These are phyloP conservation scores for Cordyceps cateniannulata DNA, from an alignment of 2,329 filamentous ascomycete species.

Conservation along the genomic window DNA sequence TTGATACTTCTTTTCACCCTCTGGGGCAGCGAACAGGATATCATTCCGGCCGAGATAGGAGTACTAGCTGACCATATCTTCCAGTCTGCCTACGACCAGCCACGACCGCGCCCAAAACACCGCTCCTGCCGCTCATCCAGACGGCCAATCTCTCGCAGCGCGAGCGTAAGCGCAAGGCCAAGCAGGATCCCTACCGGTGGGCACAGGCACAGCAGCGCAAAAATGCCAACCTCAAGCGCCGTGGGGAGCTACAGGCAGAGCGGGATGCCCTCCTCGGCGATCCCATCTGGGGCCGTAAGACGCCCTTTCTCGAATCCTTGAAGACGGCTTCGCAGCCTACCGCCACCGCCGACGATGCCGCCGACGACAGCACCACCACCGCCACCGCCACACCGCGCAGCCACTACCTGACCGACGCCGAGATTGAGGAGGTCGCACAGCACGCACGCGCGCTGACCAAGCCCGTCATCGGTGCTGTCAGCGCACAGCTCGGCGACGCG, in stretches of 20 bases:
- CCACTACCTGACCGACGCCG: constrained; percentile 62
- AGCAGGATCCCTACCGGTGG: constrained; percentile 75
- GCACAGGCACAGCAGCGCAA: constrained; percentile 79
- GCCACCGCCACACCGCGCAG: constrained; percentile 52
- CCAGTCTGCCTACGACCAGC: constrained; percentile 54
- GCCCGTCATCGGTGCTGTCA: constrained; percentile 38
- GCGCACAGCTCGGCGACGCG: constrained; percentile 34
- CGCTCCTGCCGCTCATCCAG: constrained; percentile 54
- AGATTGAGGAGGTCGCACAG: constrained; percentile 60
- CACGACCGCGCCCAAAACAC: constrained; percentile 37
- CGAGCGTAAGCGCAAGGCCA: constrained; percentile 58
- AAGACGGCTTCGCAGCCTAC: constrained; percentile 52
- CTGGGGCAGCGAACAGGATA: not conserved
- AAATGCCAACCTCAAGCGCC: constrained; percentile 72
- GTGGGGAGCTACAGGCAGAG: constrained; percentile 59
- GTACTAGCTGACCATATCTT: constrained; percentile 18
- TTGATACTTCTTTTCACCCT: constrained; percentile 11
- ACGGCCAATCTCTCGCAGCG: constrained; percentile 56
- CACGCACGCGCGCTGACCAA: constrained; percentile 63
- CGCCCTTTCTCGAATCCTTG: constrained; percentile 79
- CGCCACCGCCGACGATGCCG: not conserved
- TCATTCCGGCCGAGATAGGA: not conserved
- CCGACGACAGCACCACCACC: not conserved
- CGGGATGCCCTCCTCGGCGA: constrained; percentile 64
- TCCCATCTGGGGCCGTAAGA: constrained; percentile 70